Percentiles rank a stretch among this genome's conserved stretches.
Conservation (phyloP, 305 asterid genomes). For the Fraxinus velutina region DNA sequence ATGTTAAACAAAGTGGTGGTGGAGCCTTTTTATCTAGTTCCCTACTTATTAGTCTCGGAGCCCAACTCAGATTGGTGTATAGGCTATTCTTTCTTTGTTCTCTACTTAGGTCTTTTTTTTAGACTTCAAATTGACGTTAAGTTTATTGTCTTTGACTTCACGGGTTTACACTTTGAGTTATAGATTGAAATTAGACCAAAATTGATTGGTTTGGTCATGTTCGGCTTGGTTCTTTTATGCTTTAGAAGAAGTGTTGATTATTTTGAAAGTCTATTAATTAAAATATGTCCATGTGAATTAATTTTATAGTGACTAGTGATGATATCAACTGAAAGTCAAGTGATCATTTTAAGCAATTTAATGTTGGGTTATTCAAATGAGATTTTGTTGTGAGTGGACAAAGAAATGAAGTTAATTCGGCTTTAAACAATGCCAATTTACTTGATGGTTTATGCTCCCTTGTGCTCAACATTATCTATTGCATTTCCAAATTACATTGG, state of each 20-base stretch:
- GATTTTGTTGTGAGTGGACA: neutral
- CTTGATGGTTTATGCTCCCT: neutral
- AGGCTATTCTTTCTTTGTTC: neutral
- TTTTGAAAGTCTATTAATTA: neutral
- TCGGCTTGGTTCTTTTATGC: neutral
- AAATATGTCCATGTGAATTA: neutral
- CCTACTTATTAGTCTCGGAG: neutral
- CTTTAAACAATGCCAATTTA: neutral
- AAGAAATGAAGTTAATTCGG: too few relatives aligned
- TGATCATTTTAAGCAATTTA: neutral
- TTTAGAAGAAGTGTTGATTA: neutral
- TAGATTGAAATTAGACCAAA: neutral
- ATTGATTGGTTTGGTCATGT: neutral
- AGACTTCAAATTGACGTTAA: neutral
- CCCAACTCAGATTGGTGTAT: neutral
- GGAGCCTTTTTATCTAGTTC: neutral
- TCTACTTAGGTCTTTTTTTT: neutral
- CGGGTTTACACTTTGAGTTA: neutral
- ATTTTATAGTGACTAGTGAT: neutral
- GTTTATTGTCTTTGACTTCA: neutral
- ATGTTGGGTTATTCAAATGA: neutral
- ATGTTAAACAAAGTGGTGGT: constrained; percentile 34
- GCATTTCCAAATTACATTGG: neutral
- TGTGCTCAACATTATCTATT: neutral
- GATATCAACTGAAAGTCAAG: neutral